Percentiles rank a stretch among this genome's conserved stretches.
phyloP scores from a whole-genome alignment of 1,139 yeast genomes.

The Kodamaea derodonti region DNA sequence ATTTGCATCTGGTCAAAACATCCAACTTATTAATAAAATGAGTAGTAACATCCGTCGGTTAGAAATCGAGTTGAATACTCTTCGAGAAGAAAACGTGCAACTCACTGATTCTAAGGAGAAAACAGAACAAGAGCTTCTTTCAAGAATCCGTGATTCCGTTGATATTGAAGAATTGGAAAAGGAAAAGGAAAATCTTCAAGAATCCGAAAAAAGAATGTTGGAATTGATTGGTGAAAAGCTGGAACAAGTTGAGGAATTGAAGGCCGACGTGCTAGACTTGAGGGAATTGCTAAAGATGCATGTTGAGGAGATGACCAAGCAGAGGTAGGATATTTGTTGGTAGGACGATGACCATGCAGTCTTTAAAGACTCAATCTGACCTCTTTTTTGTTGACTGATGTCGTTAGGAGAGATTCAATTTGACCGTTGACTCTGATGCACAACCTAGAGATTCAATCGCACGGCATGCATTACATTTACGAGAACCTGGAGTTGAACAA shows the following conservation, averaged over 20 bases:
- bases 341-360: no score
- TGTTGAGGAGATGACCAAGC: slow-evolving; percentile 77
- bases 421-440: no score
- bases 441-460: no score
- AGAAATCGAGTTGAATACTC: slow-evolving; percentile 69
- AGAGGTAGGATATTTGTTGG: not conserved
- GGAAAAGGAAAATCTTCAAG: slow-evolving; percentile 36
- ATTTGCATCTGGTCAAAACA: slow-evolving; percentile 15
- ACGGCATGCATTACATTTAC: no score
- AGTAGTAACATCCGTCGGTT: slow-evolving; percentile 71
- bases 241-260: slow-evolving; percentile 79
- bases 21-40: slow-evolving; percentile 70
- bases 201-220: slow-evolving; percentile 56
- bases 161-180: slow-evolving; percentile 32
- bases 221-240: slow-evolving; percentile 85
- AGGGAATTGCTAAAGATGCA: slow-evolving; percentile 79
- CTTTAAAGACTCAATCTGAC: no score
- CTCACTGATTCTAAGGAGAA: slow-evolving; percentile 57
- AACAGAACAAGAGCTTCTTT: slow-evolving; percentile 63
- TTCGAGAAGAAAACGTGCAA: slow-evolving; percentile 59
- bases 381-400: no score
- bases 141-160: slow-evolving; percentile 28
- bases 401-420: no score
- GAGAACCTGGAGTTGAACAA: no score
- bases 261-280: slow-evolving; percentile 84